Conservation (phyloP, 495 filamentous ascomycete genomes). For the Cladorrhinum samala region DNA sequence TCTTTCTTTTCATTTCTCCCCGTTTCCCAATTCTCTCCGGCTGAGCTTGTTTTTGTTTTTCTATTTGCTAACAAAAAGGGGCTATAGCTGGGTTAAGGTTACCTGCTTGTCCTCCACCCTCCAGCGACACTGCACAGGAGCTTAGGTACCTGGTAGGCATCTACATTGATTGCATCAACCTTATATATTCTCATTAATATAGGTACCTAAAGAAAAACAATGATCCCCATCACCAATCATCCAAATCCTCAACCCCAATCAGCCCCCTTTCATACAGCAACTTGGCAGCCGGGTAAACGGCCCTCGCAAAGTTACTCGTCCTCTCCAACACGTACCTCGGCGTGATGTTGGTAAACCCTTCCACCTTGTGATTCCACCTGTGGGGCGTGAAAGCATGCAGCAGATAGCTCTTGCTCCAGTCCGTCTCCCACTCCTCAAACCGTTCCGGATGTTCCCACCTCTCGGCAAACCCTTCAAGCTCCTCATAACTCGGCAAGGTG, state of each 20-base stretch:
- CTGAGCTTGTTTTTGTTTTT: too few species aligned
- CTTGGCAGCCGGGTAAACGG: slow-evolving; percentile 15
- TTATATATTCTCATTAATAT: too few species aligned
- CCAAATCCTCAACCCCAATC: slow-evolving; percentile 5
- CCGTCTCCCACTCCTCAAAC: slow-evolving; percentile 13
- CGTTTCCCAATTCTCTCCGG: too few species aligned
- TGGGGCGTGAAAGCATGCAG: slow-evolving; percentile 15
- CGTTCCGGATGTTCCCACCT: slow-evolving; percentile 8
- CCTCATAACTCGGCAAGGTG: slow-evolving; percentile 4
- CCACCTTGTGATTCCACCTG: slow-evolving; percentile 5
- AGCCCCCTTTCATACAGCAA: slow-evolving; percentile 15
- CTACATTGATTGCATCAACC: too few species aligned
- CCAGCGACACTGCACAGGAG: too few species aligned
- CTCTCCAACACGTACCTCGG: slow-evolving; percentile 17
- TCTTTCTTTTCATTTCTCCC: too few species aligned
- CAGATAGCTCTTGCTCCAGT: slow-evolving; percentile 13
- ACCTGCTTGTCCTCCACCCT: too few species aligned
- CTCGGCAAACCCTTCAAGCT: slow-evolving; percentile 7
- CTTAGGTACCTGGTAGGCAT: too few species aligned
- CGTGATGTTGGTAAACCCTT: slow-evolving; percentile 15
- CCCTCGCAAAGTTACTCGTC: slow-evolving; percentile 20
- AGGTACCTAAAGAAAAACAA: too few species aligned
- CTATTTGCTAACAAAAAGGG: too few species aligned
- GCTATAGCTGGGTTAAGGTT: too few species aligned
- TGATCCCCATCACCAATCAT: neutral